phyloP scores from a whole-genome alignment of 2,329 filamentous ascomycete genomes.

The Penicillium thymicola region DNA sequence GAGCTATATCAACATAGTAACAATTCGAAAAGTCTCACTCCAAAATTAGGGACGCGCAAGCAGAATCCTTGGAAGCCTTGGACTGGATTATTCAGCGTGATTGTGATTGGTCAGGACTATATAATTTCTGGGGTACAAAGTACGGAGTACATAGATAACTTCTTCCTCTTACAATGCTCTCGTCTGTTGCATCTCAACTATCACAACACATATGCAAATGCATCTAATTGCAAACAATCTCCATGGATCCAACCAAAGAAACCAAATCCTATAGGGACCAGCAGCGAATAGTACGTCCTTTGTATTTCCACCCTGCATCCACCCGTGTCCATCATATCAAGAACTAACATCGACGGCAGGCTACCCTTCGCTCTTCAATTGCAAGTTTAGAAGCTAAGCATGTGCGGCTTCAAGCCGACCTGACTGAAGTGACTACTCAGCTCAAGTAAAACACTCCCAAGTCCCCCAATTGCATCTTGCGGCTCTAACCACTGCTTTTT shows the following conservation, averaged over 20 bases:
- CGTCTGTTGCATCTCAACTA: neutral
- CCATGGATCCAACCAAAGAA: neutral
- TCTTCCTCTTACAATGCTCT: neutral
- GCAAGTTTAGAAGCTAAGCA: constrained; percentile 49
- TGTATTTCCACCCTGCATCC: neutral
- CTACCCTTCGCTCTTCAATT: constrained; percentile 25
- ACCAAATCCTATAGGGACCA: neutral
- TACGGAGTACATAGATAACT: neutral
- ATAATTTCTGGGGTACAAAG: neutral
- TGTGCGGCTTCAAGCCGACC: constrained; percentile 33
- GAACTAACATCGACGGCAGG: constrained; percentile 13
- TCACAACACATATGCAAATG: neutral
- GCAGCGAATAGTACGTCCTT: constrained; percentile 18
- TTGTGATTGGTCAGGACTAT: constrained; percentile 14
- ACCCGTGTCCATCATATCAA: neutral
- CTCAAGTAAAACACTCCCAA: constrained; percentile 31
- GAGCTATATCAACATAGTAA: neutral
- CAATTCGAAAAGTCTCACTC: neutral
- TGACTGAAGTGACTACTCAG: constrained; percentile 34
- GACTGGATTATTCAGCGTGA: constrained; percentile 19
- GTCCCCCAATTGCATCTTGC: neutral
- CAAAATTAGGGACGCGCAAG: neutral
- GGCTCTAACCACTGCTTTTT: neutral
- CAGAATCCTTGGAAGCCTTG: neutral
- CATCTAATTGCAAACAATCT: neutral